Evolutionary conservation across 2,329 filamentous ascomycete species (phyloP).

Genomic region (Delphinella strobiligena): DNA sequence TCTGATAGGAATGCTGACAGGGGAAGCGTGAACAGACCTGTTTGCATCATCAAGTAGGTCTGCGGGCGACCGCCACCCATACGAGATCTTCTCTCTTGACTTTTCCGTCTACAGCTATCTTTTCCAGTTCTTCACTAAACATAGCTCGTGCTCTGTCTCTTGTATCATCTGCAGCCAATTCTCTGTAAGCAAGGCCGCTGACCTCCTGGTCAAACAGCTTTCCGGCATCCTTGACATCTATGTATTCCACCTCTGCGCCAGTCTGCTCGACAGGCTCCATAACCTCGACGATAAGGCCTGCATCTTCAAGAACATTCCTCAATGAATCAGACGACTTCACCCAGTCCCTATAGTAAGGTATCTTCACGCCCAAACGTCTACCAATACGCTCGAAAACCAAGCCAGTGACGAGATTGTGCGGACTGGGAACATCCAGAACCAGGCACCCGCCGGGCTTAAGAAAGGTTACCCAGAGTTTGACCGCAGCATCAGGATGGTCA

Average conservation of each 20-base stretch:
- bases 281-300: constrained; percentile 24
- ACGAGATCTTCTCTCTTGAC: constrained; percentile 27
- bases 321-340: constrained; percentile 22
- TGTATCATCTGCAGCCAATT: constrained; percentile 20
- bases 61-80: constrained; percentile 21
- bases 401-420: constrained; percentile 23
- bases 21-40: too few species aligned
- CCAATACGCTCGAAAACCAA: constrained; percentile 27
- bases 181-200: constrained; percentile 14
- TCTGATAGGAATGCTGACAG: too few species aligned
- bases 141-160: constrained; percentile 20
- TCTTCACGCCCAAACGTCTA: constrained; percentile 18
- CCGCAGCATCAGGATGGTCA: constrained; percentile 23
- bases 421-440: constrained; percentile 27
- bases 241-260: constrained; percentile 19
- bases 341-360: constrained; percentile 26
- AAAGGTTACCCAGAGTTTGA: constrained; percentile 26
- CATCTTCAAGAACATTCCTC: constrained; percentile 19
- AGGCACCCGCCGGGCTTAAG: constrained; percentile 29
- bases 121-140: constrained; percentile 24
- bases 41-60: too few species aligned
- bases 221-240: constrained; percentile 8
- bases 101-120: constrained; percentile 24
- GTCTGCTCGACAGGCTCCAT: constrained; percentile 21
- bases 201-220: constrained; percentile 23